A percentile compares a stretch with the other conserved stretches of the same genome.
Conservation (phyloP, 176 grass and related monocot species). For the Eragrostis nindensis region DNA sequence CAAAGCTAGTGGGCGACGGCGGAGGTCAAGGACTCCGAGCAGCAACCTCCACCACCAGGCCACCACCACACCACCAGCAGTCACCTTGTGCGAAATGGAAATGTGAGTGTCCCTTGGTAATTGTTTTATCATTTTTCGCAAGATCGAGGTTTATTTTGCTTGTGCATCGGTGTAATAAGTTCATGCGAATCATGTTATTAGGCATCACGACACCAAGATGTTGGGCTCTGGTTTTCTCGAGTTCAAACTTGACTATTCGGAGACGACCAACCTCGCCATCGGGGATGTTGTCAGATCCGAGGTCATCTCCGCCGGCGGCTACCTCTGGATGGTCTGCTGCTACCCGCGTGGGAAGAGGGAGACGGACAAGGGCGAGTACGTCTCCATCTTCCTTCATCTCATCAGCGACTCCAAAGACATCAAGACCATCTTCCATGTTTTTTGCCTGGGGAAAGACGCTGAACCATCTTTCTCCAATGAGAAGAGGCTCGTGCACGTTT, state of each 20-base stretch:
- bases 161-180: too few species aligned
- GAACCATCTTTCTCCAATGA: neutral
- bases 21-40: too few species aligned
- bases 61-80: too few species aligned
- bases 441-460: neutral
- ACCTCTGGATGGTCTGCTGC: neutral
- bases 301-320: neutral
- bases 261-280: neutral
- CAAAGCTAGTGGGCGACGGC: too few species aligned
- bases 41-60: too few species aligned
- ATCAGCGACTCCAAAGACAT: neutral
- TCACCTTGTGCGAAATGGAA: too few species aligned
- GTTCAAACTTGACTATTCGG: neutral
- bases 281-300: neutral
- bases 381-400: neutral
- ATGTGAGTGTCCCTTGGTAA: too few species aligned
- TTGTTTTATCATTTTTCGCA: too few species aligned
- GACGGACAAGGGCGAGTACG: neutral
- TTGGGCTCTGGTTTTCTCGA: neutral
- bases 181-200: too few species aligned
- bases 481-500: neutral
- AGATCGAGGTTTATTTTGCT: too few species aligned
- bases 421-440: neutral
- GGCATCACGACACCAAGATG: neutral
- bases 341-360: neutral